Percentiles rank a stretch among this genome's conserved stretches.
These are phyloP conservation scores for Coemansia sp. DNA, from an alignment of 192 early-diverging fungal genomes.

Conservation along the genomic window DNA sequence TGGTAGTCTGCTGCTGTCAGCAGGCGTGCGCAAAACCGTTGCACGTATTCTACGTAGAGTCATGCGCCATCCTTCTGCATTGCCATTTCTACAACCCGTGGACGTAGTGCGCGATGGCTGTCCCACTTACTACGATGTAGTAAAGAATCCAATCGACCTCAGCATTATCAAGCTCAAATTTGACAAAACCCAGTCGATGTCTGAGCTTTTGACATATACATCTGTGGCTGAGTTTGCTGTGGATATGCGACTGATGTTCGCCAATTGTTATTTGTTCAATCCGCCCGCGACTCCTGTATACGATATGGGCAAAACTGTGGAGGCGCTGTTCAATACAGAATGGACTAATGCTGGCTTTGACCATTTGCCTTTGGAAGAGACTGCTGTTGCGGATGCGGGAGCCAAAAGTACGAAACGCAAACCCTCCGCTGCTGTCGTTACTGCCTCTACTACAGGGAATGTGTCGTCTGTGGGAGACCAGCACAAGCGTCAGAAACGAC, in stretches of 20 bases:
- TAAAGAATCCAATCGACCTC: slow-evolving; percentile 71
- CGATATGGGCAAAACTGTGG: slow-evolving; percentile 59
- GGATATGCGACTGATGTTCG: slow-evolving; percentile 63
- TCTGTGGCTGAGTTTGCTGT: slow-evolving; percentile 39
- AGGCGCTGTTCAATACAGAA: slow-evolving; percentile 57
- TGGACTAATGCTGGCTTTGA: slow-evolving; percentile 27
- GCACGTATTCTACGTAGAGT: slow-evolving; percentile 48
- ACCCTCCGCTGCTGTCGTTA: background rate
- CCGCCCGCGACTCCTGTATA: slow-evolving; percentile 65
- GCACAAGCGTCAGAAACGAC: no score
- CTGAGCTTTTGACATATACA: slow-evolving; percentile 29
- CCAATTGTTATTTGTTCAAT: slow-evolving; percentile 72
- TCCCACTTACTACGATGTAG: slow-evolving; percentile 62
- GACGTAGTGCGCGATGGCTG: slow-evolving; percentile 62
- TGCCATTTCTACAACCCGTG: slow-evolving; percentile 63
- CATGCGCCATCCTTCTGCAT: slow-evolving; percentile 53
- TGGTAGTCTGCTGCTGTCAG: slow-evolving; percentile 3
- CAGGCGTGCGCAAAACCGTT: slow-evolving; percentile 20
- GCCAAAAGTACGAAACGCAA: background rate
- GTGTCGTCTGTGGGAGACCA: no score
- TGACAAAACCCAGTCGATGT: slow-evolving; percentile 3
- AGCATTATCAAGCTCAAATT: slow-evolving; percentile 56
- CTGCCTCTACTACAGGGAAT: no score
- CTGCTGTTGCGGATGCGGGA: background rate
- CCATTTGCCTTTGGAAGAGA: no score